These are phyloP conservation scores for Rhytidiadelphus loreus DNA, from an alignment of 225 moss, liverwort and hornwort species.

Conservation along the genomic window DNA sequence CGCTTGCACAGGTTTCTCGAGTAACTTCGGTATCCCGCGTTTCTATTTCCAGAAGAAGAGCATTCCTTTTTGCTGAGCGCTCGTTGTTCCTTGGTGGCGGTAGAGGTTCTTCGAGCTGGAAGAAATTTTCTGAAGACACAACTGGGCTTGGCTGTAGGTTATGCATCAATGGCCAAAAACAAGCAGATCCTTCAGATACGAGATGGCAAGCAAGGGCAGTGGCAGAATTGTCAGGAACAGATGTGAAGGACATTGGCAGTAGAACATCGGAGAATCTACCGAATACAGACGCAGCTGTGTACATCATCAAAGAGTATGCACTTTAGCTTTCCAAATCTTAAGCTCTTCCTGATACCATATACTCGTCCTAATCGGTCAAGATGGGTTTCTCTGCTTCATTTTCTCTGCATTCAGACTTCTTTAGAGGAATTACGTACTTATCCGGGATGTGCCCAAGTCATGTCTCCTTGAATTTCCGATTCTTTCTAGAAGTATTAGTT, in stretches of 20 bases:
- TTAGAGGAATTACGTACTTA: neutral
- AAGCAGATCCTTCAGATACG: neutral
- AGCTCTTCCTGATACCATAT: neutral
- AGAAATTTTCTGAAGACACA: conserved; percentile 9
- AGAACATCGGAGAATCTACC: neutral
- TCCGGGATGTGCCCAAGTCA: neutral
- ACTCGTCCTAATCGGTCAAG: neutral
- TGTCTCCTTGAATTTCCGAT: neutral
- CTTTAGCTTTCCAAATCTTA: neutral
- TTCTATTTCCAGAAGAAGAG: conserved; percentile 7
- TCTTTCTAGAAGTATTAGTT: neutral
- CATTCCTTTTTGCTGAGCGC: neutral
- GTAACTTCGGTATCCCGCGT: conserved; percentile 7
- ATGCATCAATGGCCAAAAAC: conserved; percentile 4
- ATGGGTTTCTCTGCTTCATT: neutral
- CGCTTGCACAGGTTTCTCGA: conserved; percentile 21
- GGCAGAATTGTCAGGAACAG: conserved; percentile 17
- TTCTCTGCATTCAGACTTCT: neutral
- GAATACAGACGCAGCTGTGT: neutral
- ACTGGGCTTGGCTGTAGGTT: conserved; percentile 31
- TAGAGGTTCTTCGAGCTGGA: conserved; percentile 1
- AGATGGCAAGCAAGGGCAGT: conserved; percentile 29
- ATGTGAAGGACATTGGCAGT: neutral
- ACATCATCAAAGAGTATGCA: conserved; percentile 33
- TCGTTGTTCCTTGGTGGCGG: neutral